Evolutionary conservation across 352 stramenopile species (phyloP).

Genomic region (Pythium plurisporium): DNA sequence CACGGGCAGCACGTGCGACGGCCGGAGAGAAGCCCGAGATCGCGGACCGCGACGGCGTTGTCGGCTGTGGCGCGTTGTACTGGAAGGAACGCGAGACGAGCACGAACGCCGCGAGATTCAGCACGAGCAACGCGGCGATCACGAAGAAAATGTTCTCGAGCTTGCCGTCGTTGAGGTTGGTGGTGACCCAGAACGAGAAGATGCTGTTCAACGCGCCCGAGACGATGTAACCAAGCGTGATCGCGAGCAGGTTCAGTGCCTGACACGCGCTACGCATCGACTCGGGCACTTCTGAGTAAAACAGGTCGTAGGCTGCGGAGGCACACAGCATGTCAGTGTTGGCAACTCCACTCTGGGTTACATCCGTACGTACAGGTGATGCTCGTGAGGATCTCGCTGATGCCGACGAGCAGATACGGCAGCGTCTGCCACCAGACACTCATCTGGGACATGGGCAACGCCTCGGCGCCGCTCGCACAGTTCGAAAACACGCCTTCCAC

Average conservation of each 20-base stretch:
- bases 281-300: conserved; percentile 89
- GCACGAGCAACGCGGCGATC: conserved; percentile 55
- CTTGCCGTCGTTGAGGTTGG: conserved; percentile 84
- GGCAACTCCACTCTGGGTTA: neutral
- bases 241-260: conserved; percentile 87
- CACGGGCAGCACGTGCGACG: conserved; percentile 16
- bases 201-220: conserved; percentile 80
- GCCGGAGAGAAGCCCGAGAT: conserved; percentile 32
- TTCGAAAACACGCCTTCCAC: conserved; percentile 57
- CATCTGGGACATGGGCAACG: conserved; percentile 70
- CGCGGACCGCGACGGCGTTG: neutral
- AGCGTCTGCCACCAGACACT: conserved; percentile 90
- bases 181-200: conserved; percentile 90
- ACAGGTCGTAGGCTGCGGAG: conserved; percentile 77
- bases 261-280: conserved; percentile 90
- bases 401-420: conserved; percentile 86
- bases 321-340: neutral
- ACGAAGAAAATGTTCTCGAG: conserved; percentile 90
- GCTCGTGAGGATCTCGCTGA: conserved; percentile 87
- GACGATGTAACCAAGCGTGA: conserved; percentile 85
- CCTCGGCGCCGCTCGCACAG: conserved; percentile 60
- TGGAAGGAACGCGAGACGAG: conserved; percentile 77
- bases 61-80: conserved; percentile 39
- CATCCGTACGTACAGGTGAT: conserved; percentile 66
- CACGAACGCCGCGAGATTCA: conserved; percentile 64